Conservation (phyloP, 2,329 filamentous ascomycete genomes). For the Penicillium sp. region DNA sequence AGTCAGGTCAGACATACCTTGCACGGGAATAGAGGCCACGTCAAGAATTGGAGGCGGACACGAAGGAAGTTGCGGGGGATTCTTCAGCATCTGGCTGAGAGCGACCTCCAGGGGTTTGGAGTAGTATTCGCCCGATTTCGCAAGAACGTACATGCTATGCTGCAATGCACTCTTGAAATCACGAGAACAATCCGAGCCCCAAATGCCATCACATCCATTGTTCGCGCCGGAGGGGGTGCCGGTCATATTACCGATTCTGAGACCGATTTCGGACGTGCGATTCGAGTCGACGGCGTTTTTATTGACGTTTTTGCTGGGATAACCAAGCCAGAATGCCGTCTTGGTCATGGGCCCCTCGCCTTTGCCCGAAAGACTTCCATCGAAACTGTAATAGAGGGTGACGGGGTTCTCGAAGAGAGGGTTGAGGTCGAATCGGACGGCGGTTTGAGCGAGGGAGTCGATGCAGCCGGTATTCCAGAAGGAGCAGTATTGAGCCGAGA, state of each 20-base stretch:
- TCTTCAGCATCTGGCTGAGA: slow-evolving; percentile 29
- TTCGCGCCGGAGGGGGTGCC: slow-evolving; percentile 35
- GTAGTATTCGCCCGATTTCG: slow-evolving; percentile 29
- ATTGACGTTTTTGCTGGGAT: slow-evolving; percentile 30
- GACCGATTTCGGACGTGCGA: slow-evolving; percentile 38
- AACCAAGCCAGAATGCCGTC: slow-evolving; percentile 39
- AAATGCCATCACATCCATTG: slow-evolving; percentile 42
- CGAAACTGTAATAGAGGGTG: slow-evolving; percentile 38
- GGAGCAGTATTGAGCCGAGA: slow-evolving; percentile 34
- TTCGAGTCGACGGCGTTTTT: slow-evolving; percentile 31
- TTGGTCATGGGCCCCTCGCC: slow-evolving; percentile 38
- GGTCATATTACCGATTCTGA: slow-evolving; percentile 40
- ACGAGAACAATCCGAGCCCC: slow-evolving; percentile 34
- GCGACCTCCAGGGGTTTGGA: slow-evolving; percentile 31
- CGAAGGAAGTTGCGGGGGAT: slow-evolving; percentile 22
- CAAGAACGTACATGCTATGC: slow-evolving; percentile 28
- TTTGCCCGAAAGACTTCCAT: slow-evolving; percentile 33
- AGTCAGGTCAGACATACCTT: slow-evolving; percentile 27
- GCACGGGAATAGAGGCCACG: slow-evolving; percentile 34
- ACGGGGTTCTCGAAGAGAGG: slow-evolving; percentile 37
- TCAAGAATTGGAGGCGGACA: slow-evolving; percentile 37
- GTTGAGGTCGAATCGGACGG: slow-evolving; percentile 34
- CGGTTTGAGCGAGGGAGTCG: slow-evolving; percentile 41
- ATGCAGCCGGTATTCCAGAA: slow-evolving; percentile 39
- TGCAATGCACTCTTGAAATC: slow-evolving; percentile 33